These are phyloP conservation scores for Aspergillus novofumigatus DNA, from an alignment of 2,329 filamentous ascomycete genomes.

Conservation along the genomic window DNA sequence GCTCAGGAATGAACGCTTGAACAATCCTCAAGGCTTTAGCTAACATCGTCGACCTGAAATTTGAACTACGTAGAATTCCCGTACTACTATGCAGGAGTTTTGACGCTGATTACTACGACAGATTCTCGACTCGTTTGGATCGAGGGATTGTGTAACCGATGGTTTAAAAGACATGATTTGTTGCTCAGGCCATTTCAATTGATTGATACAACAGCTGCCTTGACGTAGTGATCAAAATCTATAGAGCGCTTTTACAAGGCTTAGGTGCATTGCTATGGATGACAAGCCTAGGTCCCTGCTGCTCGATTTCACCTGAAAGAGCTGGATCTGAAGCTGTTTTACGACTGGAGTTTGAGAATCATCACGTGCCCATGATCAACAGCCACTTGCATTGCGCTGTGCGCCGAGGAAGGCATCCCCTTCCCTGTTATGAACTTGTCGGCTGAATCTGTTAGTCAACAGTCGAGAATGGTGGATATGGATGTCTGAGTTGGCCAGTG, in stretches of 20 bases:
- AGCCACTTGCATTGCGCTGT: not conserved
- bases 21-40: not conserved
- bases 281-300: not conserved
- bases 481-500: not conserved
- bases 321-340: not conserved
- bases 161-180: not conserved
- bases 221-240: not conserved
- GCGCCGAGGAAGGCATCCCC: not conserved
- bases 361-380: not conserved
- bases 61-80: not conserved
- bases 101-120: not conserved
- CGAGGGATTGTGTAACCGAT: not conserved
- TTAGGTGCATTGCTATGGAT: not conserved
- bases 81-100: not conserved
- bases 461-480: not conserved
- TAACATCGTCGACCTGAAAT: not conserved
- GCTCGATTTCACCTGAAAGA: not conserved
- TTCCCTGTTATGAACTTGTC: not conserved
- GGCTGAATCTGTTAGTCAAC: not conserved
- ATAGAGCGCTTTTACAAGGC: not conserved
- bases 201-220: not conserved
- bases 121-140: not conserved
- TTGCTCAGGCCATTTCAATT: not conserved
- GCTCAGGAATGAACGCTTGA: not conserved
- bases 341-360: not conserved